Percentiles rank a stretch among this genome's conserved stretches.
phyloP scores from a whole-genome alignment of 768 basidiomycete species.

The Jaapia argillacea region DNA sequence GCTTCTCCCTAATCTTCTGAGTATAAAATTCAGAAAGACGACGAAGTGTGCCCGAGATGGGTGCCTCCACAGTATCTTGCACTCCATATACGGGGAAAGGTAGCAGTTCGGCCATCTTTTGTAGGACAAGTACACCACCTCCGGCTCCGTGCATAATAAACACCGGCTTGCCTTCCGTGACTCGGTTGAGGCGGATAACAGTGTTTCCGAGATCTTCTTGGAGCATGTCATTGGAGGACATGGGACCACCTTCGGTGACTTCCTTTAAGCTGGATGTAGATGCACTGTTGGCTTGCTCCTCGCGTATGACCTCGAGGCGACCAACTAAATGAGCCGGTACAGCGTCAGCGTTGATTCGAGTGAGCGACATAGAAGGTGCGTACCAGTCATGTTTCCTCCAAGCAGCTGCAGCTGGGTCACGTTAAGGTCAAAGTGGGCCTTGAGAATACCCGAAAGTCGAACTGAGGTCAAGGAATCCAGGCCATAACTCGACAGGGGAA shows the following conservation, averaged over 20 bases:
- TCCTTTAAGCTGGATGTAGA: neutral
- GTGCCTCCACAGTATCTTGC: conserved; percentile 6
- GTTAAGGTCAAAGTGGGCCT: neutral
- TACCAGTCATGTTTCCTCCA: conserved; percentile 6
- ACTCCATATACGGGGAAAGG: conserved; percentile 7
- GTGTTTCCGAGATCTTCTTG: neutral
- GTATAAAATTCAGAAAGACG: conserved; percentile 5
- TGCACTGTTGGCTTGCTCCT: neutral
- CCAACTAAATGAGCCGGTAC: neutral
- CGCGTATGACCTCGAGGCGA: neutral
- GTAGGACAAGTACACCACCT: conserved; percentile 6
- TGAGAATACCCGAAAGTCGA: conserved; percentile 1
- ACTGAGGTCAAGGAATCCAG: conserved; percentile 3
- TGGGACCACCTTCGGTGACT: neutral
- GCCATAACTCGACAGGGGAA: neutral
- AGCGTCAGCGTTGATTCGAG: conserved; percentile 1
- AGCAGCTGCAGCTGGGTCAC: conserved; percentile 1
- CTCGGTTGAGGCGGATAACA: neutral
- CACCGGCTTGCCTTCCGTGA: conserved; percentile 5
- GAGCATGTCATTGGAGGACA: neutral
- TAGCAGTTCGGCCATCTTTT: conserved; percentile 2
- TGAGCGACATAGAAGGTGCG: neutral
- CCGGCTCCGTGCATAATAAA: conserved; percentile 9
- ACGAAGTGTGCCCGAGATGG: conserved; percentile 4
- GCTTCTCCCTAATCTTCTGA: conserved; percentile 2